A percentile compares a stretch with the other conserved stretches of the same genome.
phyloP scores from a whole-genome alignment of 495 filamentous ascomycete genomes.

The Paragyromitra xinjiangensis region DNA sequence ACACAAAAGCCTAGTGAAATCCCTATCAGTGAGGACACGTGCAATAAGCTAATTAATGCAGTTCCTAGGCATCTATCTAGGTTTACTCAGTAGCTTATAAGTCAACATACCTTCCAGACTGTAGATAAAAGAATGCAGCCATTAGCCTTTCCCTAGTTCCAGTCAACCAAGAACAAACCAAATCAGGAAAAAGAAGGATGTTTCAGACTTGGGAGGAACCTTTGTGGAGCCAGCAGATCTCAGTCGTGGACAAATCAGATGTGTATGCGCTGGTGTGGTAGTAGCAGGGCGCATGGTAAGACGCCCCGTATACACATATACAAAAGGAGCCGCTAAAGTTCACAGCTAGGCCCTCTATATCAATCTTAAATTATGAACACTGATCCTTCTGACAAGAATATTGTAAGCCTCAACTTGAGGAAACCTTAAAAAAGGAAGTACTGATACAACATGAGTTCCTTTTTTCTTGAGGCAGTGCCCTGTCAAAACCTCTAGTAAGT shows the following conservation, averaged over 20 bases:
- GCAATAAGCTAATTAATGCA: background rate
- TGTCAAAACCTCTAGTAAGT: too few species aligned
- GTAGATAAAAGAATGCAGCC: background rate
- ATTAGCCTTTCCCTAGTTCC: too few species aligned
- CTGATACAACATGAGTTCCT: too few species aligned
- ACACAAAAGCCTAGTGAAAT: too few species aligned
- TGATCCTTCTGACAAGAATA: background rate
- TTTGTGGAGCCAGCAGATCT: background rate
- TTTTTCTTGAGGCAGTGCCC: too few species aligned
- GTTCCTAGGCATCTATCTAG: background rate
- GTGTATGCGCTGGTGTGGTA: background rate
- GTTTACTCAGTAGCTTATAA: background rate
- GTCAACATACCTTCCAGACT: background rate
- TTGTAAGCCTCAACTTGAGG: background rate
- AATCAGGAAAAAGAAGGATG: background rate
- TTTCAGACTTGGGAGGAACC: background rate
- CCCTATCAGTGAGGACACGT: background rate
- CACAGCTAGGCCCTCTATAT: background rate
- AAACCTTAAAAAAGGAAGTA: background rate
- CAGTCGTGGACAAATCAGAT: background rate
- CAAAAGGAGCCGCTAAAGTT: background rate
- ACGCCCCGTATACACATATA: background rate
- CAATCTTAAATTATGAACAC: background rate
- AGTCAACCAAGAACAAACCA: background rate
- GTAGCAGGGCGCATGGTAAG: background rate